These are phyloP conservation scores for Gremmenia infestans DNA, from an alignment of 2,329 filamentous ascomycete species.

Conservation along the genomic window DNA sequence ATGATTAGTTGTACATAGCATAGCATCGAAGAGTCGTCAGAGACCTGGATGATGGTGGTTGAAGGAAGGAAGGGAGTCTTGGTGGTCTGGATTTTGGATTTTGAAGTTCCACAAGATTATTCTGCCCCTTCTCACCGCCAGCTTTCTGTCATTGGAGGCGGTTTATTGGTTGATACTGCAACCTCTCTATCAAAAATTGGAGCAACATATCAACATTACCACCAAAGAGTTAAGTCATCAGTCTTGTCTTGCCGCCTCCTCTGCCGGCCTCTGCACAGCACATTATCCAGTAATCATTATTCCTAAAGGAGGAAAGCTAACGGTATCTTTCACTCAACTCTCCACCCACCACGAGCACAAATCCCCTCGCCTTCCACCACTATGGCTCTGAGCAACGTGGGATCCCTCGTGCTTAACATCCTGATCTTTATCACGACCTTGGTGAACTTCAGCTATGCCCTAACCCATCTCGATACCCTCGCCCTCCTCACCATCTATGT, in stretches of 20 bases:
- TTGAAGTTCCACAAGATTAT: not conserved
- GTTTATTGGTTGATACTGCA: not conserved
- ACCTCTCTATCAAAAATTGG: not conserved
- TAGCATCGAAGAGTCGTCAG: not conserved
- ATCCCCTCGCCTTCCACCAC: not conserved
- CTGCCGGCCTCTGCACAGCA: too few relatives aligned
- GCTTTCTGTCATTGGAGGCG: not conserved
- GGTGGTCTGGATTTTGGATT: not conserved
- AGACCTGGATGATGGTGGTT: not conserved
- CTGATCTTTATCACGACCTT: constrained; percentile 50
- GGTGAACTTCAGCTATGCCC: constrained; percentile 47
- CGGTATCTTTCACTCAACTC: not conserved
- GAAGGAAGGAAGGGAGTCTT: not conserved
- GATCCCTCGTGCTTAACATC: constrained; percentile 46
- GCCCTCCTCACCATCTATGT: constrained; percentile 44
- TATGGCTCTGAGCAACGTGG: constrained; percentile 49
- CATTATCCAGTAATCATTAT: not conserved
- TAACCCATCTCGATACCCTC: constrained; percentile 45
- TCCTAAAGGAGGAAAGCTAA: too few relatives aligned
- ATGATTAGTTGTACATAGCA: not conserved
- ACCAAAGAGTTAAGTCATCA: too few relatives aligned
- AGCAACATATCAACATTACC: not conserved
- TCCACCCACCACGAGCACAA: not conserved
- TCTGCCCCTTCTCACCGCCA: not conserved
- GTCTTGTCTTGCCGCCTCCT: too few relatives aligned